These are phyloP conservation scores for Cordyceps cateniannulata DNA, from an alignment of 2,329 filamentous ascomycete genomes.

Conservation along the genomic window DNA sequence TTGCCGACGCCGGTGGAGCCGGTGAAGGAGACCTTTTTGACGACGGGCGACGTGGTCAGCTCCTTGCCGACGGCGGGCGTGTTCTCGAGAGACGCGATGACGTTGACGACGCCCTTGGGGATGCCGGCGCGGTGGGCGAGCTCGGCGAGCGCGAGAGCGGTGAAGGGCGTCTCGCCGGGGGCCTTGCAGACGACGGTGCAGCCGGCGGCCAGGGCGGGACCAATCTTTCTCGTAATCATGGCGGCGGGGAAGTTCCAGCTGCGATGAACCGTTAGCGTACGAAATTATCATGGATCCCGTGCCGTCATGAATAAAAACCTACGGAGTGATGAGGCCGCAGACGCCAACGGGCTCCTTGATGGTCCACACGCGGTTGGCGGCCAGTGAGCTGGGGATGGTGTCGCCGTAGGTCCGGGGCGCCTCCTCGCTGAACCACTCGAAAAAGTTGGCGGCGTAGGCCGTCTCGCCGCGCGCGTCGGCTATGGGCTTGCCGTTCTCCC, in stretches of 20 bases:
- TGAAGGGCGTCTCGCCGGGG: conserved; percentile 87
- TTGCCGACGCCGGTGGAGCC: conserved; percentile 66
- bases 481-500: conserved; percentile 83
- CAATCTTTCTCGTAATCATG: conserved; percentile 67
- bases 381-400: conserved; percentile 62
- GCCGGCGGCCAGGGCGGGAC: conserved; percentile 79
- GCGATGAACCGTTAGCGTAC: conserved; percentile 3
- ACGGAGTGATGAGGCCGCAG: conserved; percentile 74
- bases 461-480: conserved; percentile 69
- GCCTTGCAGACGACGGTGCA: conserved; percentile 92
- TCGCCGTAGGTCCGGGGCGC: conserved; percentile 68
- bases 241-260: conserved; percentile 80
- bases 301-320: conserved; percentile 16
- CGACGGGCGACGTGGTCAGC: conserved; percentile 63
- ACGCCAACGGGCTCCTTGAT: conserved; percentile 81
- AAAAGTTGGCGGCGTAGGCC: conserved; percentile 66
- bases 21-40: conserved; percentile 93
- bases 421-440: conserved; percentile 79
- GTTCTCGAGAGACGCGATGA: conserved; percentile 74
- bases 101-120: conserved; percentile 83
- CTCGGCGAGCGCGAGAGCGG: conserved; percentile 79
- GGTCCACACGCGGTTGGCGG: conserved; percentile 70
- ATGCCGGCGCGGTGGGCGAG: conserved; percentile 82
- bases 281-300: neutral
- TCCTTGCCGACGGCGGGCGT: conserved; percentile 71